Percentiles rank a stretch among this genome's conserved stretches.
Conservation (phyloP, 164 flowering plant genomes). For the Akebia trifoliata region DNA sequence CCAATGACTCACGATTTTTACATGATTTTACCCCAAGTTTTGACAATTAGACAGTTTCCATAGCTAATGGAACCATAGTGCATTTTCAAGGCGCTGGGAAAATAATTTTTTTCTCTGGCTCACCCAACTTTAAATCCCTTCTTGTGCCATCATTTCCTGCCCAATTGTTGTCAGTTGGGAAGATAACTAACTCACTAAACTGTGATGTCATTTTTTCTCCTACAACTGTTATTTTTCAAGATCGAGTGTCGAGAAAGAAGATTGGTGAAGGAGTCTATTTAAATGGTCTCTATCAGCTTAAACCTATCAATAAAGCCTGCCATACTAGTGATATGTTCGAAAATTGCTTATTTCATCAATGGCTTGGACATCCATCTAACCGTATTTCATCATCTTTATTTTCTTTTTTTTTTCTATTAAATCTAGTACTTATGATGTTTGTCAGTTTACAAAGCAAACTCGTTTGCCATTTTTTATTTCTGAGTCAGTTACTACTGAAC, state of each 20-base stretch:
- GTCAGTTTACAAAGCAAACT: slow-evolving; percentile 8
- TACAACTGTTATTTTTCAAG: slow-evolving; percentile 5
- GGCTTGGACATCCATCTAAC: not conserved
- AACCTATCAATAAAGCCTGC: too few species aligned
- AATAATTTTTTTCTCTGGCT: not conserved
- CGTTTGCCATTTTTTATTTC: not conserved
- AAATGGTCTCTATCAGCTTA: not conserved
- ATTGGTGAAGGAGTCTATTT: not conserved
- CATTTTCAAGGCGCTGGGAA: not conserved
- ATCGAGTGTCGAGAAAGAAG: not conserved
- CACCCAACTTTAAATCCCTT: not conserved
- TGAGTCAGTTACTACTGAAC: not conserved
- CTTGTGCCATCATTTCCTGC: slow-evolving; percentile 1
- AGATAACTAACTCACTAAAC: not conserved
- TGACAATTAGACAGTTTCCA: not conserved
- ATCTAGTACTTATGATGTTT: not conserved
- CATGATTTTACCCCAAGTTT: not conserved
- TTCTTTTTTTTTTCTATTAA: not conserved
- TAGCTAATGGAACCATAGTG: not conserved
- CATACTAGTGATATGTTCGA: not conserved
- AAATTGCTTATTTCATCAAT: not conserved
- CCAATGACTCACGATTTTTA: not conserved
- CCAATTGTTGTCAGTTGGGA: not conserved
- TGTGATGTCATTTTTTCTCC: slow-evolving; percentile 1
- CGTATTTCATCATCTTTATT: not conserved